phyloP scores from a whole-genome alignment of 257 asterid genomes.

The Fraxinus excelsior region DNA sequence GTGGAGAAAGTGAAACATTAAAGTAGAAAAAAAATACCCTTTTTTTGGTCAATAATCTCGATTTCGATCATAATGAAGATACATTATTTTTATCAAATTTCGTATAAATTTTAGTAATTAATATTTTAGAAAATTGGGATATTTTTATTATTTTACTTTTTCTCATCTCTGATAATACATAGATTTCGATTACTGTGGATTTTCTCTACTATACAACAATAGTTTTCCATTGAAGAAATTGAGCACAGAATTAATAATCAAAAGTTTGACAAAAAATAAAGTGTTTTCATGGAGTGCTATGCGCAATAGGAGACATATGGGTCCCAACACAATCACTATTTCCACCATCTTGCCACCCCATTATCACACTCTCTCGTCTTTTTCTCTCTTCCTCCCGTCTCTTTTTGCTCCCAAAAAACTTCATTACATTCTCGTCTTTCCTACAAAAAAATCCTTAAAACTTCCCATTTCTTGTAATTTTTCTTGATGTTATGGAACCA shows the following conservation, averaged over 20 bases:
- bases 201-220: no score
- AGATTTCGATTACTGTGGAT: no score
- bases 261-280: slow-evolving; percentile 14
- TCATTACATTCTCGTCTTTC: slow-evolving; percentile 9
- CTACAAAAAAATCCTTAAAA: neutral
- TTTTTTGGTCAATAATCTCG: neutral
- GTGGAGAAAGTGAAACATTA: slow-evolving; percentile 4
- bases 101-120: neutral
- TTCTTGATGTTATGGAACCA: slow-evolving; percentile 52
- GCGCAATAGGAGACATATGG: slow-evolving; percentile 73
- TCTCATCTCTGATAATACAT: no score
- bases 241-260: slow-evolving; percentile 1
- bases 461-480: slow-evolving; percentile 12
- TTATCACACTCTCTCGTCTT: slow-evolving; percentile 20
- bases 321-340: slow-evolving; percentile 58
- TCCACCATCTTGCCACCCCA: slow-evolving; percentile 56
- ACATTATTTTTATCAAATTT: neutral
- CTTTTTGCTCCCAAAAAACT: slow-evolving; percentile 11
- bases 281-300: slow-evolving; percentile 35
- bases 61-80: neutral
- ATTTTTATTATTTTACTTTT: neutral
- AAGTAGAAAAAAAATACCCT: neutral
- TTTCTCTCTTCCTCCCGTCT: neutral
- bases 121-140: neutral
- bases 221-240: neutral